Evolutionary conservation across 257 asterid species (phyloP).

Genomic region (Forsythia suspensa): DNA sequence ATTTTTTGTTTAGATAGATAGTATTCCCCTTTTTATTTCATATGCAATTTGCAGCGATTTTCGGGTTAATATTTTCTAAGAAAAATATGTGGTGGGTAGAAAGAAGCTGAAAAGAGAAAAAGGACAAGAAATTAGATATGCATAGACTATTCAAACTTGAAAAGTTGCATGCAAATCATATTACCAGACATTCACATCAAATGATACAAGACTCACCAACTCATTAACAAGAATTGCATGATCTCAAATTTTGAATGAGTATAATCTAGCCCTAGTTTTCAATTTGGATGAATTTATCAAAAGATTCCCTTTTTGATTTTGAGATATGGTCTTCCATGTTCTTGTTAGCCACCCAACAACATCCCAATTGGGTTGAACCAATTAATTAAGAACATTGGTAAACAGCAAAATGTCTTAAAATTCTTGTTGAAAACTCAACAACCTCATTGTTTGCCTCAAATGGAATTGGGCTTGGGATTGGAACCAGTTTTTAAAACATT

Average conservation of each 20-base stretch:
- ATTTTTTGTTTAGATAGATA: too few relatives aligned
- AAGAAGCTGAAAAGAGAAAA: neutral
- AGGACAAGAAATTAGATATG: slow-evolving; percentile 27
- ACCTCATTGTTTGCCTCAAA: slow-evolving; percentile 8
- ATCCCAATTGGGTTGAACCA: slow-evolving; percentile 6
- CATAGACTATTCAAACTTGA: slow-evolving; percentile 52
- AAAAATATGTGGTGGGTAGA: neutral
- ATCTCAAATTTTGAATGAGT: slow-evolving; percentile 19
- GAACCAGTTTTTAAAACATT: neutral
- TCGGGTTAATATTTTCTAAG: neutral
- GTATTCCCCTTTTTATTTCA: neutral
- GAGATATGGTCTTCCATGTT: slow-evolving; percentile 2
- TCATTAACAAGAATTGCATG: slow-evolving; percentile 53
- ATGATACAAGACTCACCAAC: slow-evolving; percentile 55
- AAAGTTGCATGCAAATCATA: slow-evolving; percentile 39
- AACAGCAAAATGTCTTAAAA: slow-evolving; percentile 17
- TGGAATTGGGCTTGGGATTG: neutral
- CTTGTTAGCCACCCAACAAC: neutral
- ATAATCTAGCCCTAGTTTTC: slow-evolving; percentile 1
- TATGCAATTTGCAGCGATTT: neutral
- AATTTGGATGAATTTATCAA: slow-evolving; percentile 3
- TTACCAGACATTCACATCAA: too few relatives aligned
- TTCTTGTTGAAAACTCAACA: slow-evolving; percentile 40
- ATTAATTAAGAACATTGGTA: slow-evolving; percentile 17
- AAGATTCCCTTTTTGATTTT: neutral